Percentiles rank a stretch among this genome's conserved stretches.
phyloP scores from a whole-genome alignment of 768 basidiomycete species.

The Lentinula boryana region DNA sequence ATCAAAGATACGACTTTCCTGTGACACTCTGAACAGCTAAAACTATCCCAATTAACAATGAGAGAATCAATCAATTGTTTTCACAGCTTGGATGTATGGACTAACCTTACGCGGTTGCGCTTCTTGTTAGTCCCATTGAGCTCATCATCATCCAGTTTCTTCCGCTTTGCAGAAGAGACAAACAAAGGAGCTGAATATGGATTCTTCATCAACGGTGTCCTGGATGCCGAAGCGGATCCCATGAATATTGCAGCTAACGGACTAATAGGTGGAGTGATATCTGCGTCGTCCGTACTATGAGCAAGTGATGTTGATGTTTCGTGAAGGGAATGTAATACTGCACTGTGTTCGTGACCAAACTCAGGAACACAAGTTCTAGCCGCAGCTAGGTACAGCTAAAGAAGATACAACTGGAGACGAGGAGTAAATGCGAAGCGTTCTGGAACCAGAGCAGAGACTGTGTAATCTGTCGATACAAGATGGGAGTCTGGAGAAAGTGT shows the following conservation, averaged over 20 bases:
- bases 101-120: constrained; percentile 72
- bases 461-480: not conserved
- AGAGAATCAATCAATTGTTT: not conserved
- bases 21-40: constrained; percentile 73
- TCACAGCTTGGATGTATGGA: not conserved
- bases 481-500: not conserved
- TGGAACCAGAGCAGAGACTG: too few relatives aligned
- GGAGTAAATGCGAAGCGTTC: too few relatives aligned
- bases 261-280: not conserved
- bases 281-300: not conserved
- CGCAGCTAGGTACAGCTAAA: too few relatives aligned
- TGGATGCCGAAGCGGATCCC: not conserved
- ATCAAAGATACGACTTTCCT: constrained; percentile 11
- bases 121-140: constrained; percentile 48
- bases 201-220: not conserved
- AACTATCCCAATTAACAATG: not conserved
- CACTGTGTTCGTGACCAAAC: too few relatives aligned
- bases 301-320: not conserved
- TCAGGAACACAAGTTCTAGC: too few relatives aligned
- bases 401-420: too few relatives aligned
- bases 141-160: constrained; percentile 61
- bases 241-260: not conserved
- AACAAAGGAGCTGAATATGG: constrained; percentile 10
- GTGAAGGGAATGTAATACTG: too few relatives aligned
- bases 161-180: constrained; percentile 43